These are phyloP conservation scores for Aspergillus chevalieri DNA, from an alignment of 2,329 filamentous ascomycete species.

Conservation along the genomic window DNA sequence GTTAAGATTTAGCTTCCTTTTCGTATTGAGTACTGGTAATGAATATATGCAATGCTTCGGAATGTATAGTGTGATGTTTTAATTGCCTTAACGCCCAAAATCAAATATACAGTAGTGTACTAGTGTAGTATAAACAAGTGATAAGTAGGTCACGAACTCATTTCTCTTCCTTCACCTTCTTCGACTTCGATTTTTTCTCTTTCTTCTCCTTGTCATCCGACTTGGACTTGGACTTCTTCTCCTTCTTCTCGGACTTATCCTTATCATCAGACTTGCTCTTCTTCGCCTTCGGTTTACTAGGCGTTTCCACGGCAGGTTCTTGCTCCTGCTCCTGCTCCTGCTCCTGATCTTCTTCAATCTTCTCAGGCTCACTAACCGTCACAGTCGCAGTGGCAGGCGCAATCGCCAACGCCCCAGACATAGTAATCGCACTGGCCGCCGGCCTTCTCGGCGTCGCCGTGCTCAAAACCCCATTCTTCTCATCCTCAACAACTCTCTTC, in stretches of 20 bases:
- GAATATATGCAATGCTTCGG: too few species aligned
- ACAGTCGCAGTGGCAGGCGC: constrained; percentile 5
- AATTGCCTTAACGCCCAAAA: constrained; percentile 17
- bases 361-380: too few species aligned
- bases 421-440: constrained; percentile 6
- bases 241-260: constrained; percentile 9
- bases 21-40: not conserved
- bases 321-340: constrained; percentile 9
- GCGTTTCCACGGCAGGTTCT: constrained; percentile 12
- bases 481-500: constrained; percentile 50
- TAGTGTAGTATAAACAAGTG: not conserved
- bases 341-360: not conserved
- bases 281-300: constrained; percentile 10
- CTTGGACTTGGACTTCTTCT: constrained; percentile 18
- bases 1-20: constrained; percentile 14
- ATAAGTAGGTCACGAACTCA: not conserved
- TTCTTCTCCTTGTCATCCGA: constrained; percentile 20
- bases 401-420: constrained; percentile 18
- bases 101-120: not conserved
- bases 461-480: constrained; percentile 37
- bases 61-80: constrained; percentile 6
- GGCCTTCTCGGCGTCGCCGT: constrained; percentile 15
- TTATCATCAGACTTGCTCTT: constrained; percentile 15
- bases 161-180: constrained; percentile 13
- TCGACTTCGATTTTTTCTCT: constrained; percentile 17